phyloP scores from a whole-genome alignment of 805 yeast species.

The Barnettozyma vustinii region DNA sequence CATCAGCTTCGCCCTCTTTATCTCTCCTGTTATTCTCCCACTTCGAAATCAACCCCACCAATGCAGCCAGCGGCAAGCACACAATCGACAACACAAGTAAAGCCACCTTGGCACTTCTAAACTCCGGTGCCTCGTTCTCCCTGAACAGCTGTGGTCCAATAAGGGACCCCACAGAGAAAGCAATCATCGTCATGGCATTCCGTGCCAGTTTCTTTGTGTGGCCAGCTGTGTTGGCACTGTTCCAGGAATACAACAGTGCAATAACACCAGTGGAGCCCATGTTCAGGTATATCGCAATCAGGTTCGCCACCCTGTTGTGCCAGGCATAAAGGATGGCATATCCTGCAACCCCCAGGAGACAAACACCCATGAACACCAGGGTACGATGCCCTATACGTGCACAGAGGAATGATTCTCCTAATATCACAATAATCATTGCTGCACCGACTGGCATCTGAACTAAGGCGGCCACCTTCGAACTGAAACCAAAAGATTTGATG shows the following conservation, averaged over 20 bases:
- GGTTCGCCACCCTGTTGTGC: constrained; percentile 38
- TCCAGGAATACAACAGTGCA: constrained; percentile 57
- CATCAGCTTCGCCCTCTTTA: constrained; percentile 22
- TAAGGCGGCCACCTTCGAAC: constrained; percentile 36
- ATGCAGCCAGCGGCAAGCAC: constrained; percentile 37
- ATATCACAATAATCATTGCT: constrained; percentile 37
- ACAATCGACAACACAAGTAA: constrained; percentile 46
- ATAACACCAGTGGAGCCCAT: constrained; percentile 54
- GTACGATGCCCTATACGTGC: constrained; percentile 33
- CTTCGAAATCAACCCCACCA: constrained; percentile 38
- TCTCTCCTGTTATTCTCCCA: constrained; percentile 51
- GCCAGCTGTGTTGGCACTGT: constrained; percentile 57
- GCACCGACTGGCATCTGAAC: constrained; percentile 56
- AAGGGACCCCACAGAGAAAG: constrained; percentile 53
- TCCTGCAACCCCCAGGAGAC: constrained; percentile 46
- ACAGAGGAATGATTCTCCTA: constrained; percentile 34
- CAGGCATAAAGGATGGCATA: constrained; percentile 38
- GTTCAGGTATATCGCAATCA: constrained; percentile 44
- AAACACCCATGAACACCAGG: constrained; percentile 32
- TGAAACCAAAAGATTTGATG: constrained; percentile 42
- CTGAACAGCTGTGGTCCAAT: constrained; percentile 63
- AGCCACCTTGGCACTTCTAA: constrained; percentile 53
- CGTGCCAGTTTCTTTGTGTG: constrained; percentile 51
- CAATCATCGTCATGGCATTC: constrained; percentile 50
- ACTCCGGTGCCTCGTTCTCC: constrained; percentile 44